Evolutionary conservation across 495 filamentous ascomycete species (phyloP).

Genomic region (Daldinia grandis): DNA sequence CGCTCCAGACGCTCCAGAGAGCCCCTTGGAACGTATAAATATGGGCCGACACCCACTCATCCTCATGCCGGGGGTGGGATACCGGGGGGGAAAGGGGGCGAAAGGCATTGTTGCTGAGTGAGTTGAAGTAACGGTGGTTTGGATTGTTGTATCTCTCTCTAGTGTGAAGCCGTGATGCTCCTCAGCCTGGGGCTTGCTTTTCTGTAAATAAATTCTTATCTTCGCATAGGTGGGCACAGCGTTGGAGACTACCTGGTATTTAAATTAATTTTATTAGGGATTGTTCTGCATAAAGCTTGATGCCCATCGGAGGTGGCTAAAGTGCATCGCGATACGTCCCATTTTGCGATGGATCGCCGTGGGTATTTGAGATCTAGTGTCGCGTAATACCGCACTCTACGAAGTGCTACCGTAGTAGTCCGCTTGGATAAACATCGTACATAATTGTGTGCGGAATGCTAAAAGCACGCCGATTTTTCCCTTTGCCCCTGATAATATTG

Average conservation of each 20-base stretch:
- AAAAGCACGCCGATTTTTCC: background rate
- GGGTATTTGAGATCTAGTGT: conserved; percentile 18
- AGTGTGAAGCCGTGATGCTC: background rate
- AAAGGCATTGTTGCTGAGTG: background rate
- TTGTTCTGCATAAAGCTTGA: conserved; percentile 27
- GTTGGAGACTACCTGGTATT: conserved; percentile 13
- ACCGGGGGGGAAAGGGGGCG: background rate
- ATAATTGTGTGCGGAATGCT: conserved; percentile 2
- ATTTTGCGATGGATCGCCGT: conserved; percentile 12
- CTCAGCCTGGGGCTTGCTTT: background rate
- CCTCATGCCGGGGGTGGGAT: background rate
- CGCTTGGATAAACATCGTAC: conserved; percentile 37
- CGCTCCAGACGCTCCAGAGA: background rate
- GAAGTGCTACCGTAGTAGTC: conserved; percentile 35
- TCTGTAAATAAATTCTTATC: conserved; percentile 17
- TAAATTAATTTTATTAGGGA: conserved; percentile 19
- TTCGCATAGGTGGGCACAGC: conserved; percentile 6
- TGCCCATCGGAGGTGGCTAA: conserved; percentile 25
- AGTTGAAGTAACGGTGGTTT: background rate
- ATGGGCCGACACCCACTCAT: background rate
- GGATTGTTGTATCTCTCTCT: background rate
- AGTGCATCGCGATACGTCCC: conserved; percentile 24
- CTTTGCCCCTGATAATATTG: conserved; percentile 2
- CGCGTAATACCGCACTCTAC: background rate
- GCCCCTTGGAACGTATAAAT: conserved; percentile 1